A percentile compares a stretch with the other conserved stretches of the same genome.
Evolutionary conservation across 352 stramenopile species (phyloP).

Genomic region (Halophytophthora batemanensis): DNA sequence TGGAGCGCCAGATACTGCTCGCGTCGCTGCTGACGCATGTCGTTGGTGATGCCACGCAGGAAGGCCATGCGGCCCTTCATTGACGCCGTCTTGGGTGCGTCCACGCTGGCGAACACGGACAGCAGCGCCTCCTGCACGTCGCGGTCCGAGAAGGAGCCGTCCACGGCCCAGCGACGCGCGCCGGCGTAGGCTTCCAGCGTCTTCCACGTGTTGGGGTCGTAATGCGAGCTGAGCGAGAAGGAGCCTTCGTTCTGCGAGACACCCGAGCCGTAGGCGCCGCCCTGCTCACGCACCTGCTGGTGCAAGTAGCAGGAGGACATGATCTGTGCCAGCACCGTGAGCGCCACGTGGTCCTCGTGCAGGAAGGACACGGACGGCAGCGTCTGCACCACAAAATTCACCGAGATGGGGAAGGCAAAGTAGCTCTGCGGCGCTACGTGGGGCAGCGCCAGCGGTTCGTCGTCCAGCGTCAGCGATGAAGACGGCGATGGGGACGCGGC

Average conservation of each 20-base stretch:
- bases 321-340: slow-evolving; percentile 76
- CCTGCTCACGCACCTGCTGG: slow-evolving; percentile 77
- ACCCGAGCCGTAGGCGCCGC: slow-evolving; percentile 72
- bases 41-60: slow-evolving; percentile 78
- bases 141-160: slow-evolving; percentile 59
- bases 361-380: slow-evolving; percentile 69
- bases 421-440: slow-evolving; percentile 44
- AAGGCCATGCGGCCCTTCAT: slow-evolving; percentile 77
- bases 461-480: slow-evolving; percentile 16
- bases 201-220: slow-evolving; percentile 79
- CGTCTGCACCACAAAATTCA: slow-evolving; percentile 84
- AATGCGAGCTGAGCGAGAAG: slow-evolving; percentile 83
- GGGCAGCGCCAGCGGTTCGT: slow-evolving; percentile 20
- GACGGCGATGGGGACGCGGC: slow-evolving; percentile 9
- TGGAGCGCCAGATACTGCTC: slow-evolving; percentile 62
- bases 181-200: slow-evolving; percentile 72
- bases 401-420: slow-evolving; percentile 74
- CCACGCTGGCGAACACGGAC: slow-evolving; percentile 71
- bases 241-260: slow-evolving; percentile 72
- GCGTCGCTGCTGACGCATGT: slow-evolving; percentile 71
- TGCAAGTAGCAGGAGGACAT: slow-evolving; percentile 84
- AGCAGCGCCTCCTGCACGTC: slow-evolving; percentile 81
- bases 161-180: slow-evolving; percentile 44
- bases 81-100: slow-evolving; percentile 73
- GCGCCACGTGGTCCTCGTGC: slow-evolving; percentile 68